Conservation (phyloP, 1,284 basidiomycete species). For the Microbotryomycetes sp. region DNA sequence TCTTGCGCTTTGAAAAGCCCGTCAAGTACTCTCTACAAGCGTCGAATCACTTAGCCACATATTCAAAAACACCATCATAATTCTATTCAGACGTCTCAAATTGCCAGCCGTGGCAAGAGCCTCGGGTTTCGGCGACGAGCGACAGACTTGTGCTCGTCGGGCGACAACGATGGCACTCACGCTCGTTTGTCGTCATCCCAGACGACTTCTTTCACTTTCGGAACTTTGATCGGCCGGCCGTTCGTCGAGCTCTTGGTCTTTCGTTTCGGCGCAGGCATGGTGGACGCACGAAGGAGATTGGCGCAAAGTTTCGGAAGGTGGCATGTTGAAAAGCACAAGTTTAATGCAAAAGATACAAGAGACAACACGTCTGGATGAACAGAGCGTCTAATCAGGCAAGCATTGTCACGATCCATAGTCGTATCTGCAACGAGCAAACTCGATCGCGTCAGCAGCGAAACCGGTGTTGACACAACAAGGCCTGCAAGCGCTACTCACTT, state of each 20-base stretch:
- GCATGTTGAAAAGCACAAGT: not conserved
- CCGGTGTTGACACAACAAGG: no score
- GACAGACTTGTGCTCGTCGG: no score
- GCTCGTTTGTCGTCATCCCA: slow-evolving; percentile 69
- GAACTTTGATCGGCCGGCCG: slow-evolving; percentile 22
- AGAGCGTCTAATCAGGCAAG: not conserved
- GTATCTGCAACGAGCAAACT: no score
- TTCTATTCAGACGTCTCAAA: slow-evolving; percentile 27
- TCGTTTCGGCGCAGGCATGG: not conserved
- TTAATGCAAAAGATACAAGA: not conserved
- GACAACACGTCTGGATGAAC: not conserved
- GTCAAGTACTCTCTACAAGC: slow-evolving; percentile 65
- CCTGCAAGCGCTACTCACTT: no score
- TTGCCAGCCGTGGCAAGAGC: slow-evolving; percentile 6
- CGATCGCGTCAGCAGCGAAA: no score
- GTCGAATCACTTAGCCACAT: slow-evolving; percentile 56
- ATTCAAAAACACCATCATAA: slow-evolving; percentile 62
- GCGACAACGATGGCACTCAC: no score
- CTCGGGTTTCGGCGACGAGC: no score
- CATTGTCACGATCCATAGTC: not conserved
- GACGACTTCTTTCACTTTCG: slow-evolving; percentile 44
- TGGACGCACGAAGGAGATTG: not conserved
- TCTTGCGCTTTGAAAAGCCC: slow-evolving; percentile 77
- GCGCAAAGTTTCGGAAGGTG: not conserved
- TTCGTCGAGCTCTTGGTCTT: not conserved